Base-by-base conservation (phyloP, 345 rosid genomes). In the Corchorus olitorius region DNA sequence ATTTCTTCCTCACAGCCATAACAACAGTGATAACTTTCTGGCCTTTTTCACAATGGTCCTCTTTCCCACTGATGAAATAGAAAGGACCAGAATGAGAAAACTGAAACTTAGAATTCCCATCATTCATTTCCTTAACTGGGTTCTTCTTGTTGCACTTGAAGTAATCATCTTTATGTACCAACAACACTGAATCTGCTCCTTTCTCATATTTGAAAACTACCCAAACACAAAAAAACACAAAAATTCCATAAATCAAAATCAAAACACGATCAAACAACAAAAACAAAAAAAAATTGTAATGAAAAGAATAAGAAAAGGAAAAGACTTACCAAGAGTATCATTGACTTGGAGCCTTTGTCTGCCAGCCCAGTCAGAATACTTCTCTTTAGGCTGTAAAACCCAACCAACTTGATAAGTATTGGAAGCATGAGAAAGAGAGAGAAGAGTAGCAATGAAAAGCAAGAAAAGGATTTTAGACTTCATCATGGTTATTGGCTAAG, bases 321-420 rank as follows among this genome's bases (percentile, higher is more conserved):
- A 3, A 46, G 34, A 79, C 87, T 77, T 84, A 90, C 97, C 70
- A 2, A 90, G 82, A 19, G 86, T 84, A 72, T 94, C 98, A 68
- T 94, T 83, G 70, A 91, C 81, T 46, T 50, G 81, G 70, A 94
- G 91, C 61, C 97, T 82, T 74, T 70, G 78, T 79, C 84, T 84
- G 50, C 7, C 83, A 48, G 94, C 84, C 97, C 97, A 92, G 22
- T 85, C 70, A 58, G 61, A 76, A 82, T 86, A 94, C 0, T 20
- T 67, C 71, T 88, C 88, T 4, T 55, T 39, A 4, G 94, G 96
- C 7, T 81, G 75, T 5, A 74, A 4, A 9, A 68, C 84, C 98
- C 98, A 92, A 54, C 98, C 98, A 8, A 90, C 97, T 62, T 84
- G 2, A 73, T 88, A 87, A 55, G 76, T 75, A 15, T 5, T 6